phyloP scores from a whole-genome alignment of 164 flowering plant genomes.

The Vitis labrusca region DNA sequence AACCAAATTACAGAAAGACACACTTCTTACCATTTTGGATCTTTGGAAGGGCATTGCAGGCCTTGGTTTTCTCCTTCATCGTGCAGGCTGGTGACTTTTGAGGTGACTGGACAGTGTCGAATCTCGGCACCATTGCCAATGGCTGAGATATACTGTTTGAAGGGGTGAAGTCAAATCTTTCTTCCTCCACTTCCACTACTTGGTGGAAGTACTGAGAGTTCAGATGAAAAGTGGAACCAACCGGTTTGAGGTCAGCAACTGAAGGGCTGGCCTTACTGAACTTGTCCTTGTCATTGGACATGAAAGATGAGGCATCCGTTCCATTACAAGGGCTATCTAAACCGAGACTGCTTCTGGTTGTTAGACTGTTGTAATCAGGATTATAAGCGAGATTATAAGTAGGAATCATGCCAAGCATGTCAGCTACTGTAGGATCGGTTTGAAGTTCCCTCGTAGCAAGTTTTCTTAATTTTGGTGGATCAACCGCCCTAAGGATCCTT shows the following conservation, averaged over 20 bases:
- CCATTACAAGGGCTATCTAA: conserved; percentile 16
- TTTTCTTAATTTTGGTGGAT: conserved; percentile 1
- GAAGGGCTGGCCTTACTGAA: conserved; percentile 7
- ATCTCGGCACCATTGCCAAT: conserved; percentile 4
- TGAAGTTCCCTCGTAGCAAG: neutral
- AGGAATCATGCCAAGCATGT: conserved; percentile 14
- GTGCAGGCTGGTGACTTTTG: conserved; percentile 7
- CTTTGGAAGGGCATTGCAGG: conserved; percentile 7
- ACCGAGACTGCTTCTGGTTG: conserved; percentile 21
- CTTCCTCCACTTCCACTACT: neutral
- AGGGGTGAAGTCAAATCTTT: neutral
- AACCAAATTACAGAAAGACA: neutral
- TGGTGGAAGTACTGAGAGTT: conserved; percentile 12
- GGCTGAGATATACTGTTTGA: conserved; percentile 19
- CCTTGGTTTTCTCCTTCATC: conserved; percentile 10
- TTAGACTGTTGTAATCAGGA: neutral
- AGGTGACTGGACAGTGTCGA: conserved; percentile 1
- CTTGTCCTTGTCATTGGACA: conserved; percentile 15
- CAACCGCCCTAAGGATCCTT: conserved; percentile 21
- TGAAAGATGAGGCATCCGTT: conserved; percentile 14
- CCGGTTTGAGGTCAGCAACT: neutral
- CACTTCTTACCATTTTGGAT: conserved; percentile 11
- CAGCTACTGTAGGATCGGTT: conserved; percentile 9
- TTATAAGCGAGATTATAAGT: neutral
- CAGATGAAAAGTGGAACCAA: conserved; percentile 2